phyloP scores from a whole-genome alignment of 2,329 filamentous ascomycete species.

The Bipolaris bicolor region DNA sequence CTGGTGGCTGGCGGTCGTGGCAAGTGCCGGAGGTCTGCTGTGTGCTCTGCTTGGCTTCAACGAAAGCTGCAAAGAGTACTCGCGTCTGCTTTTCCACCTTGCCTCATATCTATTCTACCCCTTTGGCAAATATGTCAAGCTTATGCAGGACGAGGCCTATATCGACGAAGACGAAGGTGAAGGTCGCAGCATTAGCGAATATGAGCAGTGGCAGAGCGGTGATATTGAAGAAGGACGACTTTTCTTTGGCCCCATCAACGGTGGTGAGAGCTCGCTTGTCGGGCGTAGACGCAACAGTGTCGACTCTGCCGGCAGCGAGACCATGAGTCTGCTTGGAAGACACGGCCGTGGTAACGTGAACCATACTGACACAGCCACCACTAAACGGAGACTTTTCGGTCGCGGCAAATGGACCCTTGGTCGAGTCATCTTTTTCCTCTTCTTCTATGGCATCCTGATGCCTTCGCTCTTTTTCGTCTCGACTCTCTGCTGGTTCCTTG shows the following conservation, averaged over 20 bases:
- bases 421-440: constrained; percentile 91
- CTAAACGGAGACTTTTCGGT: constrained; percentile 89
- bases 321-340: constrained; percentile 82
- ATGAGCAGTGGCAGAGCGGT: constrained; percentile 98
- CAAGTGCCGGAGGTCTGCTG: constrained; percentile 73
- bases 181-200: constrained; percentile 95
- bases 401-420: constrained; percentile 95
- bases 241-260: constrained; percentile 85
- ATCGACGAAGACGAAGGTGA: constrained; percentile 93
- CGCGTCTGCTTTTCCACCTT: constrained; percentile 81
- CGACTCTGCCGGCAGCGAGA: constrained; percentile 86
- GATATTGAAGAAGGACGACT: constrained; percentile 94
- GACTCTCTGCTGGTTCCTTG: constrained; percentile 89
- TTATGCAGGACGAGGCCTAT: constrained; percentile 94
- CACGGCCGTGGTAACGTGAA: constrained; percentile 58
- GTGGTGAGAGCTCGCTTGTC: constrained; percentile 73
- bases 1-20: constrained; percentile 89
- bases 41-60: constrained; percentile 82
- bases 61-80: constrained; percentile 82
- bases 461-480: constrained; percentile 87
- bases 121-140: constrained; percentile 92
- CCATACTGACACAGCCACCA: constrained; percentile 48
- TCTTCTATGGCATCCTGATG: constrained; percentile 92
- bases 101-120: constrained; percentile 91
- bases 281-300: constrained; percentile 87